Base-by-base conservation (phyloP, 306 rosid genomes). In the Geum urbanum region DNA sequence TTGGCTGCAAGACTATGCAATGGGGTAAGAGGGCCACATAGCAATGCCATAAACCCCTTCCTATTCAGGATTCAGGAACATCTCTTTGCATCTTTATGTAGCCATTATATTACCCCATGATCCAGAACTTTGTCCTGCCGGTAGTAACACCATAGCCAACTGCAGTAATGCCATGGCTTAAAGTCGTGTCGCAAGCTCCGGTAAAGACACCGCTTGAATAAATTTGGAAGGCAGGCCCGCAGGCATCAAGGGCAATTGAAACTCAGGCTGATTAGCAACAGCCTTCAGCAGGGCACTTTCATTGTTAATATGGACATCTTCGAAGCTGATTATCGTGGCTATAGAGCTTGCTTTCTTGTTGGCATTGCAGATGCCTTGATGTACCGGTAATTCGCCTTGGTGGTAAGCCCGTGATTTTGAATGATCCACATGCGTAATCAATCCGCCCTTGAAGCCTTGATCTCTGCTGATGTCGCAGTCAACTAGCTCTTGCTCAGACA, bases 401-500 rank as follows among this genome's bases (percentile, higher is more conserved):
- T 22, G 11, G 15, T 55, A 20, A 56, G 62, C 7, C 62, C 62
- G 5, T 22, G 39, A 11, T 22, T 22, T 10, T 22, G 40, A 56
- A 0, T 24, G 39, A 56, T 56, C 5, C 22, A 56, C 40, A 56
- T 12, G 62, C 62, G 27, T 39, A 37, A 56, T 56, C 15, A 22
- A 56, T 0, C 40, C 62, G 12, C 62, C 62, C 5, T 24, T 8
- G 24, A 39, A 56, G 4, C 62, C 62, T 56, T 56, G n/a, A 24
- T 56, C 40, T 22, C 62, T 39, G 6, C 8, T 55, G 19, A 6
- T 55, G 60, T 55, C 60, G 22, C 84, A 80, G 43, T 80, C 80
- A 14, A 80, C 3, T 3, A 81, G 39, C 57, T 81, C 65, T 65
- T 81, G 77, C 63, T 69, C 74, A 8, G 85, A 77, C 35, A 81